Evolutionary conservation across 805 yeast genomes (phyloP).

Genomic region (Saccharomycopsis malanga): DNA sequence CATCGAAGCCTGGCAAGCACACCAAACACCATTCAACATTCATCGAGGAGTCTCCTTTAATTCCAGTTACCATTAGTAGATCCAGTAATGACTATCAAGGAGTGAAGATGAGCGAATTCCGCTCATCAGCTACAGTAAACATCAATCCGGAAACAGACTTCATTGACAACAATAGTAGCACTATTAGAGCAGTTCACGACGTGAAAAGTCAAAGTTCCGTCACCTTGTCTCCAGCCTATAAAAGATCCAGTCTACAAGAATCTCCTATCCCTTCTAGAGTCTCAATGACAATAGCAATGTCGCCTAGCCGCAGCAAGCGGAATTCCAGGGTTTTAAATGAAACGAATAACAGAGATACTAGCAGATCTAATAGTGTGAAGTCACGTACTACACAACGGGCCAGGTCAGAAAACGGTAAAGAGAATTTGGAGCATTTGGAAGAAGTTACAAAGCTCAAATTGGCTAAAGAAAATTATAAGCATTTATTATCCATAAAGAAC

Average conservation of each 20-base stretch:
- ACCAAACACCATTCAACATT: not conserved
- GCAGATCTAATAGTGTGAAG: not conserved
- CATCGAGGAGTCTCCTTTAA: not conserved
- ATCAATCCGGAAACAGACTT: not conserved
- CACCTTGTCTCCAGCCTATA: not conserved
- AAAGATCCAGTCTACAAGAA: conserved; percentile 5
- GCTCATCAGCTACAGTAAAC: conserved; percentile 2
- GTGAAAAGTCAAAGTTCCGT: not conserved
- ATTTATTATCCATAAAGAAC: conserved; percentile 7
- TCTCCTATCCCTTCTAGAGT: conserved; percentile 13
- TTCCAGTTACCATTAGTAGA: not conserved
- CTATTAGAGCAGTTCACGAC: conserved; percentile 14
- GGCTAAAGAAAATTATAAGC: conserved; percentile 19
- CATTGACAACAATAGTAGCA: conserved; percentile 12
- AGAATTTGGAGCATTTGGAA: conserved; percentile 19
- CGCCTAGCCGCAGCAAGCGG: conserved; percentile 6
- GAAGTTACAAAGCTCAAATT: conserved; percentile 19
- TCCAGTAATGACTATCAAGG: not conserved
- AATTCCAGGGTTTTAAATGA: not conserved
- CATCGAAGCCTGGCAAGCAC: not conserved
- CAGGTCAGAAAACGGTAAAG: conserved; percentile 13
- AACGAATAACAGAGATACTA: not conserved
- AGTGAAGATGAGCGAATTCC: not conserved
- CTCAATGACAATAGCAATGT: conserved; percentile 3
- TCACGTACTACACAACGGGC: conserved; percentile 1